Conservation (phyloP, 345 rosid genomes). For the Gossypium raimondii region DNA sequence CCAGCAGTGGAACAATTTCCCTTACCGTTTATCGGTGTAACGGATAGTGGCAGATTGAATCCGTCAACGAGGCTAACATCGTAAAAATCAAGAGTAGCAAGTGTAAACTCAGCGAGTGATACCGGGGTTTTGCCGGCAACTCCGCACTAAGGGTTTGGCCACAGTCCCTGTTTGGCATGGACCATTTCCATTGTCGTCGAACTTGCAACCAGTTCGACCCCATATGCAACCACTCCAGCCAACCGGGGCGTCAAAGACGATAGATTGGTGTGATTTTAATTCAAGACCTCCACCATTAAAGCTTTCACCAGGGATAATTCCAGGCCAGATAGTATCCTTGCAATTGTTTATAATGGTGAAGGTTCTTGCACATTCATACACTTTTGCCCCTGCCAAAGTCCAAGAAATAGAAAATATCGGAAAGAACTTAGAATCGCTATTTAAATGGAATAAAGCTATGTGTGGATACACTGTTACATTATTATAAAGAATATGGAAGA, state of each 20-base stretch:
- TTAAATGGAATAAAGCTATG: background rate
- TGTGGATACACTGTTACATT: background rate
- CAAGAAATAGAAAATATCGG: background rate
- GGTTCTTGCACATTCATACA: slow-evolving; percentile 40
- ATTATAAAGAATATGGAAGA: background rate
- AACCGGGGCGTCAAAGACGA: slow-evolving; percentile 48
- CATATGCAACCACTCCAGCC: slow-evolving; percentile 89
- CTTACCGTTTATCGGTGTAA: slow-evolving; percentile 56
- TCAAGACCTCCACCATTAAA: slow-evolving; percentile 54
- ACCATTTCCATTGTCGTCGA: slow-evolving; percentile 58
- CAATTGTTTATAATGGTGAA: slow-evolving; percentile 73
- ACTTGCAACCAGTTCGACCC: slow-evolving; percentile 77
- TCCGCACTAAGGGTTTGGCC: slow-evolving; percentile 49
- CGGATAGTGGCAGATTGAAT: slow-evolving; percentile 60
- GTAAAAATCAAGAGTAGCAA: slow-evolving; percentile 47
- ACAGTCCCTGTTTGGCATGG: slow-evolving; percentile 70
- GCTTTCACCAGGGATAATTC: slow-evolving; percentile 49
- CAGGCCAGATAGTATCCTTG: slow-evolving; percentile 77
- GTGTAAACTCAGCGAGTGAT: slow-evolving; percentile 79
- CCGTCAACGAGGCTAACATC: slow-evolving; percentile 97
- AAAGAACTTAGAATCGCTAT: background rate
- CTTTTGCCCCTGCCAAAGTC: slow-evolving; percentile 32
- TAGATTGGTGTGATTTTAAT: slow-evolving; percentile 55
- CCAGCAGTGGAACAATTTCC: slow-evolving; percentile 70
- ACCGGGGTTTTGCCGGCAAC: slow-evolving; percentile 68